Base-by-base conservation (phyloP, 2,329 filamentous ascomycete genomes). In the Alternaria arborescens region DNA sequence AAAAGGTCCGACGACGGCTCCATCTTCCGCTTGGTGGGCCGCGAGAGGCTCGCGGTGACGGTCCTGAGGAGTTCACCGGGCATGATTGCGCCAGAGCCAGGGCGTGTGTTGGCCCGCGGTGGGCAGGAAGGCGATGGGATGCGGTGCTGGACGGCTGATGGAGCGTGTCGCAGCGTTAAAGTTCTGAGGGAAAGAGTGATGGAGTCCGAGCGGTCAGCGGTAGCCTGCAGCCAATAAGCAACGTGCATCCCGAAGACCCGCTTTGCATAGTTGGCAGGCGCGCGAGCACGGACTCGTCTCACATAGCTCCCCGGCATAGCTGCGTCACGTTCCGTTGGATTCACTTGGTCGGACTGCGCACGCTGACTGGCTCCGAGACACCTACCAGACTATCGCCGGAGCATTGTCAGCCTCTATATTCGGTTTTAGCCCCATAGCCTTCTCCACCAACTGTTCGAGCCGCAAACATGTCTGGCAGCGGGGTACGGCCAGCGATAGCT, bases 391-490 rank as follows among this genome's bases (percentile, higher is more conserved):
- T n/a, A 38, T 46, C 22, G 26, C n/a, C 47, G 52, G 20, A 11
- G 18, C 55, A 32, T 44, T 43, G 34, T 30, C 59, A 52, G 58
- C 54, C 44, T 52, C 60, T 46, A 58, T 41, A 52, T 44, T 24
- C 22, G 42, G 20, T 32, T 50, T 54, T n/a, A 24, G 20, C 48
- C 52, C 28, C 44, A 38, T 51, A 24, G 38, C 24, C 51, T 44
- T 32, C 43, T 40, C 28, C 53, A 46, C 52, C 52, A 59, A 32
- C 55, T 40, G 50, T 38, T 54, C 61, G 57, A 52, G 63, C 59
- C 58, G 60, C 57, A 71, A 80, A 73, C 65, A 86, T 86, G 84
- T 86, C 85, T 65, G 85, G 84, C 77, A 82, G 83, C 73, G 81
- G 74, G 73, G 85, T 86, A 81, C 52, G 82, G 76, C 52, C 52